A percentile compares a stretch with the other conserved stretches of the same genome.
These are phyloP conservation scores for Phyllosticta capitalensis DNA, from an alignment of 2,329 filamentous ascomycete species.

Conservation along the genomic window DNA sequence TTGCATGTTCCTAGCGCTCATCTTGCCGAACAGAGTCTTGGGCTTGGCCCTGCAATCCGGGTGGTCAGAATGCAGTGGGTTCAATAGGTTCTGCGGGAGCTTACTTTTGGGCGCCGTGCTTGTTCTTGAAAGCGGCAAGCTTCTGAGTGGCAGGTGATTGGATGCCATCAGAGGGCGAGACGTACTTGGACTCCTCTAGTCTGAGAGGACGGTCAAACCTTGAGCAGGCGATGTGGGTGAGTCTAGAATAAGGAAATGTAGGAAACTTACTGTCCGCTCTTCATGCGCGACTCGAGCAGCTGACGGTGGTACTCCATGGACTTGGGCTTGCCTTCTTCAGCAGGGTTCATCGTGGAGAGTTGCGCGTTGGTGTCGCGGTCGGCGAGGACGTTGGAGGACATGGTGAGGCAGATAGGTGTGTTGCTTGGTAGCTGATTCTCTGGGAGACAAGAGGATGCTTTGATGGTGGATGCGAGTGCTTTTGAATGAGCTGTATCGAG, in stretches of 20 bases:
- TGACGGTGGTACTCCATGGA: constrained; percentile 67
- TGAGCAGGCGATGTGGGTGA: constrained; percentile 6
- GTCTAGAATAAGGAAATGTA: not conserved
- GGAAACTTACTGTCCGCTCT: constrained; percentile 51
- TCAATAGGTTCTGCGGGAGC: constrained; percentile 1
- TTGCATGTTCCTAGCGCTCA: constrained; percentile 31
- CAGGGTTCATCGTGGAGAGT: constrained; percentile 17
- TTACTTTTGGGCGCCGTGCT: constrained; percentile 65
- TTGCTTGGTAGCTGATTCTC: not conserved
- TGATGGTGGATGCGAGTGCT: not conserved
- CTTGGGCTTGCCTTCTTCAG: constrained; percentile 32
- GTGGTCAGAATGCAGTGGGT: not conserved
- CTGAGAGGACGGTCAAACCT: constrained; percentile 2
- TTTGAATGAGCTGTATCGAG: not conserved
- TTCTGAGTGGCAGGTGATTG: constrained; percentile 81
- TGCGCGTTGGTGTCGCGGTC: constrained; percentile 56
- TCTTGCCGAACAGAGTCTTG: constrained; percentile 33
- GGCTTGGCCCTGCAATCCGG: constrained; percentile 25
- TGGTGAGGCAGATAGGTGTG: constrained; percentile 21
- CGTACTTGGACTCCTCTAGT: constrained; percentile 41
- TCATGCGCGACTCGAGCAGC: constrained; percentile 62
- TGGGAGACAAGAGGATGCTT: not conserved
- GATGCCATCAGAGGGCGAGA: constrained; percentile 81
- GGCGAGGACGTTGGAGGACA: constrained; percentile 53
- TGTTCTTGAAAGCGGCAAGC: constrained; percentile 69